Evolutionary conservation across 169 alveolate genomes (phyloP).

Genomic region (Plasmodium cynomolgi): DNA sequence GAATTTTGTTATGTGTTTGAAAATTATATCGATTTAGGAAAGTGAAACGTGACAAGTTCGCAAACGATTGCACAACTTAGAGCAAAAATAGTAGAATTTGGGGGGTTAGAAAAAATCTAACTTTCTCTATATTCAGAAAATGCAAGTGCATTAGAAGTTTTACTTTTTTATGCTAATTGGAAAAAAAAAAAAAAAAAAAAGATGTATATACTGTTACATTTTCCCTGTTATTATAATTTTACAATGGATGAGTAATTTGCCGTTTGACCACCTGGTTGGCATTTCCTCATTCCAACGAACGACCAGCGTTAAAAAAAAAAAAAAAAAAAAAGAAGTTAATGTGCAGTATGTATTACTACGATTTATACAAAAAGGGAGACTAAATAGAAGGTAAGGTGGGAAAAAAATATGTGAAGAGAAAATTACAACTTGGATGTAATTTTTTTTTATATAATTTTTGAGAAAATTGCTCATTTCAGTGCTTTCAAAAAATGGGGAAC

Average conservation of each 20-base stretch:
- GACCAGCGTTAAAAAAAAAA: background rate
- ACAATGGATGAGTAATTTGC: background rate
- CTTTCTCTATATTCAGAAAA: background rate
- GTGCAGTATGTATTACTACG: background rate
- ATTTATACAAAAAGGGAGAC: background rate
- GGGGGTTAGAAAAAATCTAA: background rate
- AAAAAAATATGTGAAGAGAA: conserved; percentile 1
- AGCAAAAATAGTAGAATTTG: background rate
- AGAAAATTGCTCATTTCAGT: background rate
- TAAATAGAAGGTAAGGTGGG: background rate
- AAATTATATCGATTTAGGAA: background rate
- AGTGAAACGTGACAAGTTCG: background rate
- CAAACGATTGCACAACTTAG: background rate
- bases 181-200: background rate
- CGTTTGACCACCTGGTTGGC: background rate
- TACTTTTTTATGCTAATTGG: background rate
- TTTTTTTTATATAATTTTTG: background rate
- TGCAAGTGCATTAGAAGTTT: background rate
- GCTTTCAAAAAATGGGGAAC: background rate
- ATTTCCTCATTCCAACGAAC: background rate
- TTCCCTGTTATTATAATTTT: background rate
- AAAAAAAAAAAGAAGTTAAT: background rate
- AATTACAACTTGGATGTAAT: background rate
- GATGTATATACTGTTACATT: background rate
- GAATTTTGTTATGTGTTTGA: background rate